Base-by-base conservation (phyloP, 495 filamentous ascomycete genomes). In the Chaetomium fimeti region DNA sequence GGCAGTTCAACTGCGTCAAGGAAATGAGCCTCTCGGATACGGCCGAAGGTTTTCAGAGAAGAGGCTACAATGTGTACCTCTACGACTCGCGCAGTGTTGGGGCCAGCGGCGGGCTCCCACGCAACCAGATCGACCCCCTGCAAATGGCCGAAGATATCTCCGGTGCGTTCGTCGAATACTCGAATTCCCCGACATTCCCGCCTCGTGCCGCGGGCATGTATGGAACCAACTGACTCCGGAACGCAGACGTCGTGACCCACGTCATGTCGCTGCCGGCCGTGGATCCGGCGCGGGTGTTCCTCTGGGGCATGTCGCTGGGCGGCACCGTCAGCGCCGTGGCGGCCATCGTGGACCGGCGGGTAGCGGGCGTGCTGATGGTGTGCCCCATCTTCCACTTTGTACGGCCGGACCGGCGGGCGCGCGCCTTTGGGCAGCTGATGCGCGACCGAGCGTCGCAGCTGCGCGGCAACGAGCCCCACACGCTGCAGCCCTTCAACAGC, bases 241-340 rank as follows among this genome's bases (percentile, higher is more conserved):
- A 47, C n/a, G 4, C n/a, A 9, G 80, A 82, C 64, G 73, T 74
- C 0, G 40, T 76, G 28, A 79, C 68, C 15, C 78, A 60, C 25
- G 65, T 81, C 3, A 43, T 40, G 4, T 65, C 32, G 5, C 69
- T 65, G 3, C 66, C 76, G 0, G 57, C 42, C 20, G 75, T 81
- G 9, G 75, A 80, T 51, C 11, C 63, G 4, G 1, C n/a, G 0
- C 75, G 80, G 9, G 68, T 83, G 2, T 40, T 64, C 0, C 81
- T 86, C 69, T 86, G 79, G 73, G 78, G 79, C 3, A 72, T 85
- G 54, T 81, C 84, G 8, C 68, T 78, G 49, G 77, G 71, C 6
- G 77, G 45, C 18, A 48, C 27, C 5, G 66, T 72, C 57, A 38
- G 45, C 54, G 40, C 8, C 2, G 28, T 63, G 64, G 20, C 63